phyloP scores from a whole-genome alignment of 2,329 filamentous ascomycete species.

The Fusarium pseudograminearum region DNA sequence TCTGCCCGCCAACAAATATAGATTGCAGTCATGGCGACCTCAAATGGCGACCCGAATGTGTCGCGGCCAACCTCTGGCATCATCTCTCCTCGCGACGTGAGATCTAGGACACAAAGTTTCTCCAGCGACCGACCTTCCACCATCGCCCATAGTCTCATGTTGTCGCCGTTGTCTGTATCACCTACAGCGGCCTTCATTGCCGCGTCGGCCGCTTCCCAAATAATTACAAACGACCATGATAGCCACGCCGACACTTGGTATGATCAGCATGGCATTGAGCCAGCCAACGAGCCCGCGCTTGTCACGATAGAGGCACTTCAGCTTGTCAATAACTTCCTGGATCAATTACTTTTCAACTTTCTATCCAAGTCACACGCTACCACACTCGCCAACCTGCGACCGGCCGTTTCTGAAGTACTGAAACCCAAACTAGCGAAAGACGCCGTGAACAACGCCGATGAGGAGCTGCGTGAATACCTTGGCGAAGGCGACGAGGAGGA shows the following conservation, averaged over 20 bases:
- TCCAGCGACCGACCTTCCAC: slow-evolving; percentile 78
- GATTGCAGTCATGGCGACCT: slow-evolving; percentile 47
- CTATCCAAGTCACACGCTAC: slow-evolving; percentile 85
- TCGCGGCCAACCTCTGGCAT: slow-evolving; percentile 53
- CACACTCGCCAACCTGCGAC: slow-evolving; percentile 77
- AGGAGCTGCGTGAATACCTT: slow-evolving; percentile 88
- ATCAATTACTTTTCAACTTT: slow-evolving; percentile 92
- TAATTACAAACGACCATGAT: slow-evolving; percentile 89
- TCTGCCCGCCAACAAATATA: slow-evolving; percentile 43
- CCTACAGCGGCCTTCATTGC: slow-evolving; percentile 91
- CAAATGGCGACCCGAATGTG: slow-evolving; percentile 44
- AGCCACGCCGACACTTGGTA: slow-evolving; percentile 77
- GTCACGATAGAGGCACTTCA: slow-evolving; percentile 79
- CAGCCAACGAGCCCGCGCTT: slow-evolving; percentile 74
- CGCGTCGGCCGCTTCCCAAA: slow-evolving; percentile 86
- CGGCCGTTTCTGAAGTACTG: slow-evolving; percentile 86
- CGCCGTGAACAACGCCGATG: slow-evolving; percentile 83
- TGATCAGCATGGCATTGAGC: slow-evolving; percentile 74
- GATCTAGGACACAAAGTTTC: slow-evolving; percentile 71
- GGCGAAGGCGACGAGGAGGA: slow-evolving; percentile 83
- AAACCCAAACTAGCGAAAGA: slow-evolving; percentile 90
- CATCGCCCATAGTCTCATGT: slow-evolving; percentile 68
- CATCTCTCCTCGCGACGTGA: slow-evolving; percentile 51
- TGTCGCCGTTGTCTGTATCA: slow-evolving; percentile 75
- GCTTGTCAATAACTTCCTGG: slow-evolving; percentile 91